Evolutionary conservation across 2,329 filamentous ascomycete genomes (phyloP), one percentile per base, ranked within the genome.

Genomic region (Capronia epimyces): DNA sequence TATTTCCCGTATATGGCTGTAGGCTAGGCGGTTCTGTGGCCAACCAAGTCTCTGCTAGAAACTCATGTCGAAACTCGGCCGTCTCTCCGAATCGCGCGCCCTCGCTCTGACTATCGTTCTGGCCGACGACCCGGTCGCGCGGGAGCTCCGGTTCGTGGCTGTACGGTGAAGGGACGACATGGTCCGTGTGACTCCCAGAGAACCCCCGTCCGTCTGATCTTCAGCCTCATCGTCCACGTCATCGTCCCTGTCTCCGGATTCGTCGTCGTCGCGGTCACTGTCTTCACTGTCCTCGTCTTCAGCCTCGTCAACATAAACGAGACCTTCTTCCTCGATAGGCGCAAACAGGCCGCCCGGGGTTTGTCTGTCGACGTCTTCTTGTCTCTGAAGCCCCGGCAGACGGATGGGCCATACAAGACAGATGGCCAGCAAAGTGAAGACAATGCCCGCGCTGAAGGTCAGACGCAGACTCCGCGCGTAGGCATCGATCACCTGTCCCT

Each of bases 401-500:
- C 25, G 45, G n/a, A 52, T 37, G 6, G 59, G 57, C 47, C 49
- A 50, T 10, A 57, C 50, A 9, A 60, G 49, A 10, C 46, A 12
- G n/a, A 50, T 46, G 4, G 43, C 25, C 4, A 60, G 4, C 3
- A 51, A 40, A 7, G 45, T 48, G 43, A 55, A 42, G 22, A 55
- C 27, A 15, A 56, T 52, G 15, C 37, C 50, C 9, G 25, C 15
- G 21, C 48, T 12, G 36, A 62, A 61, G 10, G 60, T 61, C 9
- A 55, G 36, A 8, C 55, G 44, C 22, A 62, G 43, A 21, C 59
- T 53, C 12, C 18, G 32, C n/a, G 58, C 46, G 34, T 60, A 62
- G 12, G 60, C 58, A 7, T 50, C 24, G 29, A 62, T 60, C 21
- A 61, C 58, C 48, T 61, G 57, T 25, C 22, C 25, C 43, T 54